These are phyloP conservation scores for Tricholoma terreum DNA, from an alignment of 768 basidiomycete species.

Conservation along the genomic window DNA sequence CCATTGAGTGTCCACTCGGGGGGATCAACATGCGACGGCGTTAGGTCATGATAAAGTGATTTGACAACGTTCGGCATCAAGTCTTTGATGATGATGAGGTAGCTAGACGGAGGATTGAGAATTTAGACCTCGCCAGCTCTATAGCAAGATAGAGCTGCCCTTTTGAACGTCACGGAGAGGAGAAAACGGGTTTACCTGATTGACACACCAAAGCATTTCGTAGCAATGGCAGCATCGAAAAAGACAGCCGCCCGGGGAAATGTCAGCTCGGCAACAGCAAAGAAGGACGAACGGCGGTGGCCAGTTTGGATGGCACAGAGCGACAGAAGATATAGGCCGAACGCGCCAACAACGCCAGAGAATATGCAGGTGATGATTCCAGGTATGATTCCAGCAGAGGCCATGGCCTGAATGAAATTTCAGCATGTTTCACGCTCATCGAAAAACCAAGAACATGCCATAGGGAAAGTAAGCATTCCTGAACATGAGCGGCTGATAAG, in stretches of 20 bases:
- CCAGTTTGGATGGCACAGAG: slow-evolving; percentile 75
- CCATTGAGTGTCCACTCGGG: slow-evolving; percentile 77
- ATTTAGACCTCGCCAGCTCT: background rate
- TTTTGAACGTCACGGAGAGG: background rate
- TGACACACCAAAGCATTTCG: slow-evolving; percentile 96
- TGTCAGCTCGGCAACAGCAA: slow-evolving; percentile 78
- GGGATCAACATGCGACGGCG: slow-evolving; percentile 58
- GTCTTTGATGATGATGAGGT: slow-evolving; percentile 89
- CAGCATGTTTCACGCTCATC: slow-evolving; percentile 4
- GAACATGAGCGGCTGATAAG: slow-evolving; percentile 3
- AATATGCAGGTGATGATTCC: slow-evolving; percentile 86
- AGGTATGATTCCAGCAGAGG: slow-evolving; percentile 85
- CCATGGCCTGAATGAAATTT: slow-evolving; percentile 65
- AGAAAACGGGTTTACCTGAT: slow-evolving; percentile 57
- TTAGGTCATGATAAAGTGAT: slow-evolving; percentile 77
- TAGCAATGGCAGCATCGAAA: slow-evolving; percentile 92
- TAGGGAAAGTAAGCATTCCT: slow-evolving; percentile 89
- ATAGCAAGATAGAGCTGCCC: background rate
- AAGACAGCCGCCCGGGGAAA: slow-evolving; percentile 85
- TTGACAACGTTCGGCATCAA: slow-evolving; percentile 89
- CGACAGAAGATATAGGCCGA: slow-evolving; percentile 88
- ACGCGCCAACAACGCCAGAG: slow-evolving; percentile 71
- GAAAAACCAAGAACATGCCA: slow-evolving; percentile 44
- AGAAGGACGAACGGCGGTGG: slow-evolving; percentile 78
- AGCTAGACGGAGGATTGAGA: slow-evolving; percentile 40